These are phyloP conservation scores for Acanthamoeba lenticulata DNA, from an alignment of 208 protist species.

Conservation along the genomic window DNA sequence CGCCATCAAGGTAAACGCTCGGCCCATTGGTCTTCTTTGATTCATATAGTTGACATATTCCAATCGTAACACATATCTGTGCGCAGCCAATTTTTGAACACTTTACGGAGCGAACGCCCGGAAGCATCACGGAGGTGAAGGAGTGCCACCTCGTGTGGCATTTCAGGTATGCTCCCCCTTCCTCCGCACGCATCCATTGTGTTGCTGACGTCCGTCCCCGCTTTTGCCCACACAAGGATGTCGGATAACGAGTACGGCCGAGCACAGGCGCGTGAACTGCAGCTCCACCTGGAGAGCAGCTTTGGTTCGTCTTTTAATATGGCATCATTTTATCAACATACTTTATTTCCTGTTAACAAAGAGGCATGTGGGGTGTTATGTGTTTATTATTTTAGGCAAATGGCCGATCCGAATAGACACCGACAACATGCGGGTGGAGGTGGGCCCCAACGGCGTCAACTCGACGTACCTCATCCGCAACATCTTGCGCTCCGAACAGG, in stretches of 20 bases:
- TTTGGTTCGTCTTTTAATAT: neutral
- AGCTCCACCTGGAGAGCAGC: conserved; percentile 35
- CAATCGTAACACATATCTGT: neutral
- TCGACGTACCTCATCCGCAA: conserved; percentile 36
- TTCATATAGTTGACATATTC: neutral
- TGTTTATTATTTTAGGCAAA: neutral
- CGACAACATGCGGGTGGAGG: conserved; percentile 47
- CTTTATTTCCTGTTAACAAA: neutral
- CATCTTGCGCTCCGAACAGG: neutral
- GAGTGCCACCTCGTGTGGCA: conserved; percentile 54
- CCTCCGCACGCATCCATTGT: neutral
- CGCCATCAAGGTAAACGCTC: neutral
- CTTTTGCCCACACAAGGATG: neutral
- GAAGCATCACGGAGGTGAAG: conserved; percentile 31
- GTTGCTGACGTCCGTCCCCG: neutral
- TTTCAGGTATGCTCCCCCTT: neutral
- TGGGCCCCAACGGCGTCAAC: conserved; percentile 45
- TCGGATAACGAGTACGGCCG: conserved; percentile 48
- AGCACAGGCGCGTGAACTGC: conserved; percentile 39
- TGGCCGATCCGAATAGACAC: conserved; percentile 46
- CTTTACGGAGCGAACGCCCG: conserved; percentile 47
- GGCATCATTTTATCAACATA: neutral
- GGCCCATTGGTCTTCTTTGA: neutral
- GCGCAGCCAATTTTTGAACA: conserved; percentile 46
- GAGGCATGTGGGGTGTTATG: neutral